These are phyloP conservation scores for Cryphonectria radicalis DNA, from an alignment of 2,329 filamentous ascomycete genomes.

Conservation along the genomic window DNA sequence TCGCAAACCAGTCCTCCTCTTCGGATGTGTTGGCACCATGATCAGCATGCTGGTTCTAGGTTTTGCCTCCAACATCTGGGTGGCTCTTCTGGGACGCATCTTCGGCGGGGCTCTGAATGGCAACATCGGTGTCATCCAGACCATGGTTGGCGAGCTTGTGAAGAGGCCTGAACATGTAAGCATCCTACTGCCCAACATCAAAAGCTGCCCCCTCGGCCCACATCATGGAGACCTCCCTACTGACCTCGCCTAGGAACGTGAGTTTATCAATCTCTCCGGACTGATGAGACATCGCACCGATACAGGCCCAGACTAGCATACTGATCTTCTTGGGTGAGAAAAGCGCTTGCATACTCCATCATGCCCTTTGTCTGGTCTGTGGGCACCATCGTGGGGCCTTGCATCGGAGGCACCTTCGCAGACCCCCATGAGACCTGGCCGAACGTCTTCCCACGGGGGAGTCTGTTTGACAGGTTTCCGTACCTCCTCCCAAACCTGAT, in stretches of 20 bases:
- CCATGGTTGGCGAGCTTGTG: slow-evolving; percentile 89
- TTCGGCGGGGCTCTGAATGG: slow-evolving; percentile 85
- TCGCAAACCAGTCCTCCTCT: slow-evolving; percentile 77
- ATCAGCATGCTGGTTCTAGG: slow-evolving; percentile 83
- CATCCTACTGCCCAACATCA: background rate
- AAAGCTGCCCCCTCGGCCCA: background rate
- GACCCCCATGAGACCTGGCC: slow-evolving; percentile 79
- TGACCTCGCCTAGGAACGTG: slow-evolving; percentile 32
- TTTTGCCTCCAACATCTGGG: slow-evolving; percentile 80
- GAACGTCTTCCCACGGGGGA: slow-evolving; percentile 64
- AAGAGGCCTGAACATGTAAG: slow-evolving; percentile 78
- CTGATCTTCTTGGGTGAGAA: slow-evolving; percentile 27
- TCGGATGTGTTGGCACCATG: slow-evolving; percentile 83
- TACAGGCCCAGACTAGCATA: background rate
- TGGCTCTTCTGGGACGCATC: slow-evolving; percentile 76
- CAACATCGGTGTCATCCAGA: slow-evolving; percentile 89
- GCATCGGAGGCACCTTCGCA: slow-evolving; percentile 85
- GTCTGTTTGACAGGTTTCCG: slow-evolving; percentile 78
- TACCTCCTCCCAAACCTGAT: slow-evolving; percentile 90
- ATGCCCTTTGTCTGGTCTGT: slow-evolving; percentile 96
- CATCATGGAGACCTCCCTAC: background rate
- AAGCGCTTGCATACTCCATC: slow-evolving; percentile 82
- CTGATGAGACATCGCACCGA: background rate
- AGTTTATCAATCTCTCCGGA: slow-evolving; percentile 59
- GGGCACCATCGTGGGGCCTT: slow-evolving; percentile 86